Evolutionary conservation across 805 yeast genomes (phyloP), one percentile per base, ranked within the genome.

Genomic region (Kazachstania kunashirensis): DNA sequence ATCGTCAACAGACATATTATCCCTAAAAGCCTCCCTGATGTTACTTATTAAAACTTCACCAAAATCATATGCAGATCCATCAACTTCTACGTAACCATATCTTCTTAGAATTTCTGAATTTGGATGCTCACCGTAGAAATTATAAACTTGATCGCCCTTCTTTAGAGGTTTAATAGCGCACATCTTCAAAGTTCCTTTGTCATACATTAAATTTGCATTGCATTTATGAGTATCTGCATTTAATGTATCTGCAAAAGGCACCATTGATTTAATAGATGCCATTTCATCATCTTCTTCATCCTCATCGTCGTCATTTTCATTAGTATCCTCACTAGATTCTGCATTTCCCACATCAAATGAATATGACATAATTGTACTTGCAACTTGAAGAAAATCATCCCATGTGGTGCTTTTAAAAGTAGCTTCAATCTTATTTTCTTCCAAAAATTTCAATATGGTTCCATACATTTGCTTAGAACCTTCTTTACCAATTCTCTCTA

Each of bases 121-220:
- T 25, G 96, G 92, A 45, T 83, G 77, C 31, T 86, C 92, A 1
- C 95, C 94, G 55, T 92, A 89, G 0, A 85, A 80, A 59, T 89
- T 89, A 60, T 73, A 88, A 4, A 89, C 66, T 53, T 92, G 97
- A 23, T 75, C 80, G 3, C 82, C 86, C 24, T 61, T 61, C 5
- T 55, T 37, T 26, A 89, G 88, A 4, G 62, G 57, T 38, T 70
- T 71, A 7, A 73, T 73, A 1, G 94, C 73, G 32, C 70, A 68
- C 94, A 92, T 84, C n/a, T 73, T 75, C 24, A 88, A 61, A 6
- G 55, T 52, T 5, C 64, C 70, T 1, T 58, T 45, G 21, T 65
- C 70, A 45, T 68, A 75, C 29, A 68, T 68, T 42, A 86, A 61
- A 39, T 77, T 71, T 6, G 96, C 95, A 55, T 89, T 89, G 49